phyloP scores from a whole-genome alignment of 192 early-diverging fungal species.

The Coemansia sp. region DNA sequence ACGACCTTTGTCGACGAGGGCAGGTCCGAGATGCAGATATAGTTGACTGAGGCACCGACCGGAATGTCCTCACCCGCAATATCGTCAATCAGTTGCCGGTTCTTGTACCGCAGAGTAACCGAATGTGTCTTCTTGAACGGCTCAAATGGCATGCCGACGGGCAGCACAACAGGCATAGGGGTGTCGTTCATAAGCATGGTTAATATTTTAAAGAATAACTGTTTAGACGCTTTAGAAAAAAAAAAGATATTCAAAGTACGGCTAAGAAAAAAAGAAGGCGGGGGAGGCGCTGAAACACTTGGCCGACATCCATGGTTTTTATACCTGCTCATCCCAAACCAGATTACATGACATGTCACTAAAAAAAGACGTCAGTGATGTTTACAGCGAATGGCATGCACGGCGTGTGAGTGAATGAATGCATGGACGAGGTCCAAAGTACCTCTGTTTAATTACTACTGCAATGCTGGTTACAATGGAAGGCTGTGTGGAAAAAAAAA shows the following conservation, averaged over 20 bases:
- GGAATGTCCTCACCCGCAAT: conserved; percentile 38
- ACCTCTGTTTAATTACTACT: neutral
- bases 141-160: conserved; percentile 34
- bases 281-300: neutral
- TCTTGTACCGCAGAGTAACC: conserved; percentile 28
- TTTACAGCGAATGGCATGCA: neutral
- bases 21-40: conserved; percentile 33
- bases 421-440: neutral
- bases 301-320: no score
- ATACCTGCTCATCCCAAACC: no score
- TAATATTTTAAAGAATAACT: neutral
- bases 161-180: conserved; percentile 13
- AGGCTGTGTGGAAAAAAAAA: no score
- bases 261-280: conserved; percentile 1
- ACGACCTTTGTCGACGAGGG: conserved; percentile 32
- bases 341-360: no score
- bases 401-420: conserved; percentile 5
- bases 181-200: conserved; percentile 44
- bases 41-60: neutral
- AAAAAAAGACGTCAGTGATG: no score
- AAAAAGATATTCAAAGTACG: no score
- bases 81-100: conserved; percentile 40
- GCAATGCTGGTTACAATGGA: neutral
- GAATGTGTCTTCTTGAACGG: conserved; percentile 27
- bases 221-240: no score